Evolutionary conservation across 139 green algal species (phyloP), one percentile per base, ranked within the genome.

Genomic region (Ostreobium quekettii): DNA sequence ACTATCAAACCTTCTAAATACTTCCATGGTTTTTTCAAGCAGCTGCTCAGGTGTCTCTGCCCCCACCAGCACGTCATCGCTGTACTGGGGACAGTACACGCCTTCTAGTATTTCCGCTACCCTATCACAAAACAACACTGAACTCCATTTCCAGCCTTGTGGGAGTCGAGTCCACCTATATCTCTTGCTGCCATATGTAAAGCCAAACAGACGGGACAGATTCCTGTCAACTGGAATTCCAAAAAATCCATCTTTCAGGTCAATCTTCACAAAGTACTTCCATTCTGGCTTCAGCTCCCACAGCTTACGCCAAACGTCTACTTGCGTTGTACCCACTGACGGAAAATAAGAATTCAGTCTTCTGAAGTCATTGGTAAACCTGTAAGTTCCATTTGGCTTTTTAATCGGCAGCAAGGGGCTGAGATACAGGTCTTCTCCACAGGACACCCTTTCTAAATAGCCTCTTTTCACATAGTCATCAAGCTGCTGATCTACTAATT

Each of bases 211-310:
- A n/a, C 30, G 35, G 8, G 32, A 28, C 6, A 68, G 31, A 6
- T 68, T 38, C 7, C 8, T 3, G 5, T 36, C 49, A 3, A 68
- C 7, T 5, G 61, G 61, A 7, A 68, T 68, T 3, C 30, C 22
- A 68, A 56, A 68, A 26, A 68, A 68, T 4, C 35, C 61, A 56
- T 68, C 61, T 32, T 57, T 56, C 31, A 68, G 28, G 35, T 68
- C 61, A 5, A 68, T n/a, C 7, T 49, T 56, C 7, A n/a, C 28
- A 56, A 47, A 68, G 53, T 38, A 32, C 30, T 38, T 36, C 61
- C 61, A 68, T 56, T 19, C 11, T 3, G 61, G 6, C 11, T 29
- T 19, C n/a, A 66, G 8, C 15, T 29, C 30, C 6, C 32, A 42
- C 28, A 66, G 28, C 29, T 29, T 31, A 7, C 26, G n/a, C 15